Percentiles rank a stretch among this genome's conserved stretches.
phyloP scores from a whole-genome alignment of 2,329 filamentous ascomycete species.

The Colletotrichum incanum region DNA sequence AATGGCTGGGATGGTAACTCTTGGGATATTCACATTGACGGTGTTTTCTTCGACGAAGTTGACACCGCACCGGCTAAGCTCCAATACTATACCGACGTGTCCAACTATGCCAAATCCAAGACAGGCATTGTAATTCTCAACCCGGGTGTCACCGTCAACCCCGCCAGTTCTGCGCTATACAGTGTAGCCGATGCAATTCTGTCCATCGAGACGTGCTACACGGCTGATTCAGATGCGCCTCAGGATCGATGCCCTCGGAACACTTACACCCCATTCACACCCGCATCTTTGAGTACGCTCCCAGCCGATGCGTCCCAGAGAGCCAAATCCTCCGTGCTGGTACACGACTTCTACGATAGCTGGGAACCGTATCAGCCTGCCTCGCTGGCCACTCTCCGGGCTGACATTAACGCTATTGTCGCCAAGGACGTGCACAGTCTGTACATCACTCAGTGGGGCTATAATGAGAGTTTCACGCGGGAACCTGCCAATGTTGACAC shows the following conservation, averaged over 20 bases:
- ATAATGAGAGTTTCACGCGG: slow-evolving; percentile 23
- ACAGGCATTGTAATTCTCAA: slow-evolving; percentile 16
- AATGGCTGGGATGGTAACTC: slow-evolving; percentile 5
- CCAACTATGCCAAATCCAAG: slow-evolving; percentile 5
- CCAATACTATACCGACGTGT: slow-evolving; percentile 18
- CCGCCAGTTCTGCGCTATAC: slow-evolving; percentile 12
- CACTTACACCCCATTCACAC: slow-evolving; percentile 20
- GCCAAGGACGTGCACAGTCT: slow-evolving; percentile 11
- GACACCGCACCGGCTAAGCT: slow-evolving; percentile 11
- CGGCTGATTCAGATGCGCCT: slow-evolving; percentile 2
- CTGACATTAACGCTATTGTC: slow-evolving; percentile 11
- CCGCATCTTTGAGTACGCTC: background rate
- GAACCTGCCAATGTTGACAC: slow-evolving; percentile 20
- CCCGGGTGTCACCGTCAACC: slow-evolving; percentile 6
- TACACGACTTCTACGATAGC: slow-evolving; percentile 19
- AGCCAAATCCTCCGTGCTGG: slow-evolving; percentile 11
- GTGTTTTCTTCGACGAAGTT: slow-evolving; percentile 26
- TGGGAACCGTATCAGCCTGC: slow-evolving; percentile 21
- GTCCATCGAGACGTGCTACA: slow-evolving; percentile 19
- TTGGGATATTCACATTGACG: slow-evolving; percentile 12
- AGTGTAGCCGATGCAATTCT: slow-evolving; percentile 9
- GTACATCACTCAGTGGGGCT: slow-evolving; percentile 27
- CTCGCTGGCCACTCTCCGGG: background rate
- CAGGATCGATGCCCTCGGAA: slow-evolving; percentile 21
- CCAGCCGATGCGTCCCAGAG: background rate